Evolutionary conservation across 2,329 filamentous ascomycete species (phyloP), one percentile per base, ranked within the genome.

Genomic region (Colletotrichum trifolii): DNA sequence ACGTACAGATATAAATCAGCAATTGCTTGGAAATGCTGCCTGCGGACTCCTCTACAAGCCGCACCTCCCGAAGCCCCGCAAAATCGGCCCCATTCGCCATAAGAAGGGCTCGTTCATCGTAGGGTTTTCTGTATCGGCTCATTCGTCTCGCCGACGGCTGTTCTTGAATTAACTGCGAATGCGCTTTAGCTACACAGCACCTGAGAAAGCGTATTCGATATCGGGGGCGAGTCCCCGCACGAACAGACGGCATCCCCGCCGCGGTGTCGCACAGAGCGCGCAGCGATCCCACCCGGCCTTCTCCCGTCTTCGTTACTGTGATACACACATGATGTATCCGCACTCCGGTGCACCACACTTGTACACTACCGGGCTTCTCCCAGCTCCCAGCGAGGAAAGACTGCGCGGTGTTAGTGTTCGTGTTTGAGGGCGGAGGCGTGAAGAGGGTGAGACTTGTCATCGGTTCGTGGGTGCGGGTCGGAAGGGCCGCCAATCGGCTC

Each of bases 1-100:
- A 17, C 17, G 25, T 25, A 25, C 25, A 4, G 25, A 25, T 4
- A 25, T 25, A 25, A 25, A 25, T 25, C 25, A 25, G 25, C 25
- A 25, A 25, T 25, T 25, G 25, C 25, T 25, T 5, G 25, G 25
- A 25, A 3, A 38, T 8, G 57, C 33, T 42, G 38, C 13, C 33
- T 8, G 56, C n/a, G n/a, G 12, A 56, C n/a, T 49, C 45, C 55
- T 54, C 61, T 45, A 33, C 34, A 43, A 50, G 56, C 61, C 56
- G 61, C 61, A 54, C 54, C 38, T 60, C 39, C 61, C 61, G 49
- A 64, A 57, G 38, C 40, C 58, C 62, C 62, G 15, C 62, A 48
- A 52, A 45, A 42, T 33, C 62, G 52, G 40, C 46, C 47, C 56
- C 39, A 25, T 25, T 25, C 25, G 25, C 25, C 4, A 25, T 25